These are phyloP conservation scores for Coemansia sp. DNA, from an alignment of 192 early-diverging fungal genomes.

Conservation along the genomic window DNA sequence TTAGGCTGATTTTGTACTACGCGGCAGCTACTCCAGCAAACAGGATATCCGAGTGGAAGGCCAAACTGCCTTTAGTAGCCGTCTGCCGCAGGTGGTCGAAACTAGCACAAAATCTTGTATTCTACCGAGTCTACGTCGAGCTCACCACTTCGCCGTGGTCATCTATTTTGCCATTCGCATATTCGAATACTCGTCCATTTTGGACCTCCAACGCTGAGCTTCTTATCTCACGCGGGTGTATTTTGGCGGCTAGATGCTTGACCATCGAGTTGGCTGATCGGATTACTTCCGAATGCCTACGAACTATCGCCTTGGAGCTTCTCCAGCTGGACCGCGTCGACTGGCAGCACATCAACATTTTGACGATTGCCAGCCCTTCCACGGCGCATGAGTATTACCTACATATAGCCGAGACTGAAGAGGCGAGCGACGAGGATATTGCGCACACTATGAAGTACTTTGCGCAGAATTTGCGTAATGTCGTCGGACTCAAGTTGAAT, in stretches of 20 bases:
- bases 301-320: background rate
- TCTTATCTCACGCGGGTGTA: background rate
- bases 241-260: background rate
- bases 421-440: background rate
- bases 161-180: background rate
- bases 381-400: background rate
- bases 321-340: background rate
- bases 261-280: background rate
- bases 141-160: too few species aligned
- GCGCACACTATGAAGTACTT: background rate
- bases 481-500: background rate
- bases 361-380: background rate
- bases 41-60: background rate
- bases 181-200: background rate
- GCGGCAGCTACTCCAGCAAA: background rate
- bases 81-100: background rate
- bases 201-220: constrained; percentile 3
- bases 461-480: background rate
- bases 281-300: background rate
- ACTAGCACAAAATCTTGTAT: background rate
- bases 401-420: background rate
- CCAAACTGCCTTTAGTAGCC: background rate
- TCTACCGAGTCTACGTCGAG: background rate
- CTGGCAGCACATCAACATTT: background rate
- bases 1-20: background rate